These are phyloP conservation scores for Lyophyllum shimeji DNA, from an alignment of 768 basidiomycete species.

Conservation along the genomic window DNA sequence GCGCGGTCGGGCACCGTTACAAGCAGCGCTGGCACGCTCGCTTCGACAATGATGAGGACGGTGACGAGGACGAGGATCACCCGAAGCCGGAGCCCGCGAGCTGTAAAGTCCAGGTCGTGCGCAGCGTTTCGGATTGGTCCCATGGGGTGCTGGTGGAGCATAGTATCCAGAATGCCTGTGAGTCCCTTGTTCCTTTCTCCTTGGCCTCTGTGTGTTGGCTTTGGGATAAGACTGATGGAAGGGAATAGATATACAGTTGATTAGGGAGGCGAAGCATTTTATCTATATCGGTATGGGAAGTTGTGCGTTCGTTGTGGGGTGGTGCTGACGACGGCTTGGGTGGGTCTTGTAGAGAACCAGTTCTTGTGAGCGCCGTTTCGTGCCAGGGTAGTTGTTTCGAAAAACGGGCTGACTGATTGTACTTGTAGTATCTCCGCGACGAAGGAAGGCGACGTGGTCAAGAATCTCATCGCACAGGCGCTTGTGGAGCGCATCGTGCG, in stretches of 20 bases:
- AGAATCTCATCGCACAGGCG: conserved; percentile 83
- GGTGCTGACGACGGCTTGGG: conserved; percentile 19
- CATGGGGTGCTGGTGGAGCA: conserved; percentile 88
- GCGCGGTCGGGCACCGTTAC: conserved; percentile 54
- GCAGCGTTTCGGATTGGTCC: conserved; percentile 92
- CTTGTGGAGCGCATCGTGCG: conserved; percentile 81
- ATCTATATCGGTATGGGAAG: conserved; percentile 83
- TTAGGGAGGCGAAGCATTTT: conserved; percentile 81
- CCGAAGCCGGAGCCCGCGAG: conserved; percentile 42
- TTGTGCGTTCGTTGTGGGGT: not conserved
- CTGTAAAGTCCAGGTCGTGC: conserved; percentile 76
- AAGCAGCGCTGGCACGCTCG: conserved; percentile 60
- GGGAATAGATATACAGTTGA: conserved; percentile 67
- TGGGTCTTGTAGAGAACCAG: conserved; percentile 61
- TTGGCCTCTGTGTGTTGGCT: conserved; percentile 1
- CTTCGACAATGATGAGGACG: conserved; percentile 34
- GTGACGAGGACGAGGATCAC: conserved; percentile 36
- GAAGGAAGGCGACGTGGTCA: conserved; percentile 58
- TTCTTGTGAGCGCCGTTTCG: conserved; percentile 77
- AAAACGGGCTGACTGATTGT: too few species aligned
- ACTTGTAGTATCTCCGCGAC: conserved; percentile 80
- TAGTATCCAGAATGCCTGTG: conserved; percentile 93
- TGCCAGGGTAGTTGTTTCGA: not conserved
- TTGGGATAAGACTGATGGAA: too few species aligned
- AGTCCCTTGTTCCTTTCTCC: conserved; percentile 29